A percentile compares a stretch with the other conserved stretches of the same genome.
Conservation (phyloP, 2,329 filamentous ascomycete genomes). For the Verticillium longisporum region DNA sequence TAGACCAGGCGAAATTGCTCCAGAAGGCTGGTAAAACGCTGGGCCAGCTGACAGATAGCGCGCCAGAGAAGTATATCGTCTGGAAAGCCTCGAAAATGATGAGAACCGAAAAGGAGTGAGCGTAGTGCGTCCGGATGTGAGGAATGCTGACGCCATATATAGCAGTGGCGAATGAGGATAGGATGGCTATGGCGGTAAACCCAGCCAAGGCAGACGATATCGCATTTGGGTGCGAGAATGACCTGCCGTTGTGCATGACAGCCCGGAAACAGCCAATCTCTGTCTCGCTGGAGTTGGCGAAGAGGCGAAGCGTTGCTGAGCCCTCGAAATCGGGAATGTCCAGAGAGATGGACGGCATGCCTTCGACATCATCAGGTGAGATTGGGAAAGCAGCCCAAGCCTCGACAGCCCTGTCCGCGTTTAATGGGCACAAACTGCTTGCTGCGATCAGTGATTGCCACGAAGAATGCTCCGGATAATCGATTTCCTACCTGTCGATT, state of each 20-base stretch:
- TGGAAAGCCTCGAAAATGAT: slow-evolving; percentile 71
- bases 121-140: slow-evolving; percentile 67
- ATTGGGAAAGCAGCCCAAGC: slow-evolving; percentile 60
- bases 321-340: slow-evolving; percentile 74
- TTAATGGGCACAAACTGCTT: slow-evolving; percentile 60
- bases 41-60: slow-evolving; percentile 69
- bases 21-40: slow-evolving; percentile 69
- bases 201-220: slow-evolving; percentile 55
- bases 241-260: slow-evolving; percentile 63
- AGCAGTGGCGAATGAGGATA: slow-evolving; percentile 63
- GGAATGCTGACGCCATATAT: slow-evolving; percentile 61
- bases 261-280: slow-evolving; percentile 73
- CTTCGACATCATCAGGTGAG: slow-evolving; percentile 50
- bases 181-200: slow-evolving; percentile 55
- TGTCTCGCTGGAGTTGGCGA: slow-evolving; percentile 62
- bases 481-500: slow-evolving; percentile 57
- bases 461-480: not conserved
- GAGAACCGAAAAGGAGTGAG: slow-evolving; percentile 66
- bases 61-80: slow-evolving; percentile 71
- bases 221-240: slow-evolving; percentile 58
- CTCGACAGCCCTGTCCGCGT: slow-evolving; percentile 52
- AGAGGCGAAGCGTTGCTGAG: slow-evolving; percentile 63
- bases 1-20: slow-evolving; percentile 78
- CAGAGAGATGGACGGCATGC: slow-evolving; percentile 62
- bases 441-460: not conserved